Conservation (phyloP, 352 stramenopile genomes). For the Thraustochytrium sp. region DNA sequence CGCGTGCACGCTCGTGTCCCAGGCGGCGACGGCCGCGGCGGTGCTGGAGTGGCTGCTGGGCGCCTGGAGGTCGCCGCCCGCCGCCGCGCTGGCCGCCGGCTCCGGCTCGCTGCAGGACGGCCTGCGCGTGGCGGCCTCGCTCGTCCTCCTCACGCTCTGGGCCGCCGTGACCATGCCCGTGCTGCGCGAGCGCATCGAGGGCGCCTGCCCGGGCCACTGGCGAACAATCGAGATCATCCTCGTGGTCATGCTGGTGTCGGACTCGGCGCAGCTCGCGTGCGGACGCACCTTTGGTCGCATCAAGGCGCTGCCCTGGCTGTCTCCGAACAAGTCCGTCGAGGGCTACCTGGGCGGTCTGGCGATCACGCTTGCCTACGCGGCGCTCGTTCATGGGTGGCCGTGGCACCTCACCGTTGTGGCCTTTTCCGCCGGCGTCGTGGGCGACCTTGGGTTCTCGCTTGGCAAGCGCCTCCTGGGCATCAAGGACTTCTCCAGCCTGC, state of each 20-base stretch:
- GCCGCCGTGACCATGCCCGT: neutral
- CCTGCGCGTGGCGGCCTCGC: neutral
- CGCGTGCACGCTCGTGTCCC: neutral
- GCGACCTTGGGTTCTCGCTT: neutral
- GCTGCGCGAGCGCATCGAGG: neutral
- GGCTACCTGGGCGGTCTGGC: slow-evolving; percentile 2
- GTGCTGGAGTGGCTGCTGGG: neutral
- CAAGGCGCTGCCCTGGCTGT: neutral
- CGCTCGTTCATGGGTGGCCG: neutral
- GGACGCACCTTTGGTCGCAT: neutral
- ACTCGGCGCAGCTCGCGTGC: slow-evolving; percentile 27
- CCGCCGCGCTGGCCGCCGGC: neutral
- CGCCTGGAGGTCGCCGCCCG: neutral
- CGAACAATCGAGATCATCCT: neutral
- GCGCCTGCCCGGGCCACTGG: neutral
- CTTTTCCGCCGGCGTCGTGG: neutral
- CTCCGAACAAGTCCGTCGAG: slow-evolving; percentile 24
- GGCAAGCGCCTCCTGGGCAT: slow-evolving; percentile 5
- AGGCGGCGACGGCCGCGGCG: neutral
- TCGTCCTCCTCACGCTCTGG: neutral
- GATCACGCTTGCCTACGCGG: neutral
- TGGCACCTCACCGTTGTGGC: neutral
- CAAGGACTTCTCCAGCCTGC: slow-evolving; percentile 16
- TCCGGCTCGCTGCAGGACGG: neutral
- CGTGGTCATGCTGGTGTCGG: neutral